Evolutionary conservation across 2,329 filamentous ascomycete species (phyloP), one percentile per base, ranked within the genome.

Genomic region (Microdochium trichocladiopsis): DNA sequence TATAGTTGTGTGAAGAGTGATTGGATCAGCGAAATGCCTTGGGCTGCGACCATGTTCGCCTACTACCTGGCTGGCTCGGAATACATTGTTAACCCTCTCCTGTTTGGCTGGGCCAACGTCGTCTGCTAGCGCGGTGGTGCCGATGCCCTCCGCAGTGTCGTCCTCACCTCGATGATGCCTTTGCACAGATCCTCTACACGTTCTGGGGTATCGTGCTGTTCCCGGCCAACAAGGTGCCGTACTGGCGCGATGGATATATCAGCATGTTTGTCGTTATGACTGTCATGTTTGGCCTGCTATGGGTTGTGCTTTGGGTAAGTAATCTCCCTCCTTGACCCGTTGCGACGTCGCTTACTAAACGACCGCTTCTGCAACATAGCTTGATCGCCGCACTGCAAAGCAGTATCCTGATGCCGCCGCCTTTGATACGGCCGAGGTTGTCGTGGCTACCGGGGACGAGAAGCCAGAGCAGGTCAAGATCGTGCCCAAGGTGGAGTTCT

Each of bases 151-250:
- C 59, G 73, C 10, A 68, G 67, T 12, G 63, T 75, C 2, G 69
- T 67, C 0, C 54, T 75, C 0, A 69, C 67, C 37, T 63, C 63
- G 0, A 74, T 75, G 70, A 69, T 10, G 66, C 68, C 23, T 63
- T 65, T 2, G 66, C 67, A 14, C 66, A 65, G 47, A 60, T 69
- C 1, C 53, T 75, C 23, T 75, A 70, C 55, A 74, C 73, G 0
- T 74, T 73, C 48, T 75, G 72, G 72, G 72, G 72, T 0, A 72
- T 75, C 6, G 58, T 64, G 0, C 55, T 75, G 8, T 75, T 74
- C 45, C 61, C 69, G 10, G 71, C 70, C 1, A 64, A 63, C 8
- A 68, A 74, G 53, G 71, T 70, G 0, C 71, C 72, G 2, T 73
- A 74, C 51, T 74, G 72, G 66, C 58, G 57, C 47, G 66, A 65